Conservation (phyloP, 2,329 filamentous ascomycete species). For the Xylariaceae sp. region DNA sequence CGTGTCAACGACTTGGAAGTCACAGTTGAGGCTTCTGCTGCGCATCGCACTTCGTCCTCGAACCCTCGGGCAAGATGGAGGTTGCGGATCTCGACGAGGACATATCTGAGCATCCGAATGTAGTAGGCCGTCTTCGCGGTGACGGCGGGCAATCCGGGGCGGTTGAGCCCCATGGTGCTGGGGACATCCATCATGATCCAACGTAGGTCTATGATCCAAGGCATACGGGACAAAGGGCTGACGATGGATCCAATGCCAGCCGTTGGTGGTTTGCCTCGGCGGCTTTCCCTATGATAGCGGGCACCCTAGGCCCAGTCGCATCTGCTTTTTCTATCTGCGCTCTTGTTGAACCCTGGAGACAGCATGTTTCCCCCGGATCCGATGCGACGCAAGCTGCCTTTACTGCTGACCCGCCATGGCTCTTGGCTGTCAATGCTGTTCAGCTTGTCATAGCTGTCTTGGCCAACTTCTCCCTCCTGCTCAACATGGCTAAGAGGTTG, state of each 20-base stretch:
- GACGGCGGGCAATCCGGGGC: constrained; percentile 29
- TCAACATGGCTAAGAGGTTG: constrained; percentile 80
- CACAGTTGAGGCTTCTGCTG: not conserved
- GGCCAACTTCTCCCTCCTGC: constrained; percentile 75
- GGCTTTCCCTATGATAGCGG: constrained; percentile 73
- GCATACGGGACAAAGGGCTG: not conserved
- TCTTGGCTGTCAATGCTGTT: constrained; percentile 69
- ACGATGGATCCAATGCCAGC: constrained; percentile 32
- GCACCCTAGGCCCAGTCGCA: constrained; percentile 78
- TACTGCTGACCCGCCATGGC: constrained; percentile 67
- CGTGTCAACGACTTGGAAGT: not conserved
- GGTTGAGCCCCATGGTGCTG: constrained; percentile 34
- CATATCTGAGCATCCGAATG: constrained; percentile 36
- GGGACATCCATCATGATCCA: constrained; percentile 42
- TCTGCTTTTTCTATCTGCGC: constrained; percentile 86
- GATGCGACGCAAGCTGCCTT: constrained; percentile 47
- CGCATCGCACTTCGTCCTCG: not conserved
- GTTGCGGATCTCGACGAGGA: constrained; percentile 39
- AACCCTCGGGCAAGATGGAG: constrained; percentile 35
- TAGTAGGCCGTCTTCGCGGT: constrained; percentile 19
- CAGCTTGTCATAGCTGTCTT: constrained; percentile 72
- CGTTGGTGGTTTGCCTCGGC: constrained; percentile 63
- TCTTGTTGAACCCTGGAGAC: constrained; percentile 75
- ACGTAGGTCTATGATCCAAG: constrained; percentile 33
- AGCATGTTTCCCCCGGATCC: constrained; percentile 47